phyloP scores from a whole-genome alignment of 257 asterid species.

The Anisodus acutangulus region DNA sequence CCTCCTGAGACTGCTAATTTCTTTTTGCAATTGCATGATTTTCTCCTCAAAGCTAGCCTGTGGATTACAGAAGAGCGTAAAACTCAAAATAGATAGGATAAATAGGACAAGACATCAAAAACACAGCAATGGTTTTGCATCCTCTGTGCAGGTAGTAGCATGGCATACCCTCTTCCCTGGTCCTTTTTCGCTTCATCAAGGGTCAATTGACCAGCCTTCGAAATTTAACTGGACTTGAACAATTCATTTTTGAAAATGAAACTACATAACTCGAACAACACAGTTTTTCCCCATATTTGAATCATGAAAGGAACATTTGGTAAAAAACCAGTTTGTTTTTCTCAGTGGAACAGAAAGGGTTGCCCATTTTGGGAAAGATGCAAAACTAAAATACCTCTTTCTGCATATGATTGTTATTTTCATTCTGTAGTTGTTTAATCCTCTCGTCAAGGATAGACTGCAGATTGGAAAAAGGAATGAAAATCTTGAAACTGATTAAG shows the following conservation, averaged over 20 bases:
- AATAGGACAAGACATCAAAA: background rate
- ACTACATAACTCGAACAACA: conserved; percentile 25
- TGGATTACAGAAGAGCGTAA: conserved; percentile 12
- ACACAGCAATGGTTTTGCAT: conserved; percentile 7
- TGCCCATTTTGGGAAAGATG: conserved; percentile 26
- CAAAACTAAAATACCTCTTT: conserved; percentile 50
- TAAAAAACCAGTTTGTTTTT: conserved; percentile 7
- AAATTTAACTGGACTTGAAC: background rate
- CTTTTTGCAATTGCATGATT: conserved; percentile 49
- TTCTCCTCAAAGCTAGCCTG: conserved; percentile 45
- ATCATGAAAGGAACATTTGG: conserved; percentile 17
- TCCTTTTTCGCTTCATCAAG: background rate
- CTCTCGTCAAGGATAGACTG: conserved; percentile 55
- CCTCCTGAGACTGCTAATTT: conserved; percentile 45
- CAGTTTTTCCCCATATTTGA: conserved; percentile 12
- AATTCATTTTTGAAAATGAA: conserved; percentile 1
- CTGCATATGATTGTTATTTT: conserved; percentile 44
- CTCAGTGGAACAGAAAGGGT: background rate
- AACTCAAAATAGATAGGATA: conserved; percentile 24
- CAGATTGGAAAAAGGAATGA: conserved; percentile 7
- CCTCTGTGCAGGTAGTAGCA: background rate
- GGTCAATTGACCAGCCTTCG: conserved; percentile 8
- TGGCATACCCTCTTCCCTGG: background rate
- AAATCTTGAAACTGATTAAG: background rate
- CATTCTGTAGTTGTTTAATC: conserved; percentile 50